Conservation (phyloP, 768 basidiomycete genomes). For the Imleria badia region DNA sequence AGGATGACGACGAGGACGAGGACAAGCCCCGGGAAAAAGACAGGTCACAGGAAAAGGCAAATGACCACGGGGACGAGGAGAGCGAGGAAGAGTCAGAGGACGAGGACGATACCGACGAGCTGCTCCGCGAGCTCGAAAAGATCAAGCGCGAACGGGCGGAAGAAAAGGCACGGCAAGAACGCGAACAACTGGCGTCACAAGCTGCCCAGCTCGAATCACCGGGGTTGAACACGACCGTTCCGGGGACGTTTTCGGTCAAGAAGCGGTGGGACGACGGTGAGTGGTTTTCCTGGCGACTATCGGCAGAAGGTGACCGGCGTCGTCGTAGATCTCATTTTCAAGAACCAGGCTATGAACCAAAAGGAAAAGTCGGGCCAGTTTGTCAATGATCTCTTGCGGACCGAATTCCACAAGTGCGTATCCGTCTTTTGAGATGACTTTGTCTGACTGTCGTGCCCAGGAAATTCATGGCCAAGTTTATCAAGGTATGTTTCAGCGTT, state of each 20-base stretch:
- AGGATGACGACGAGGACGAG: constrained; percentile 77
- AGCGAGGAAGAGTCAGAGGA: constrained; percentile 66
- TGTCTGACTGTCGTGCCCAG: constrained; percentile 37
- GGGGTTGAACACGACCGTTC: constrained; percentile 69
- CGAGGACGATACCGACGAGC: constrained; percentile 71
- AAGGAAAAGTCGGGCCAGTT: constrained; percentile 74
- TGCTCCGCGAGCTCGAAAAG: constrained; percentile 96
- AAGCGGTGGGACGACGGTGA: constrained; percentile 93
- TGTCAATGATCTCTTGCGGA: constrained; percentile 92
- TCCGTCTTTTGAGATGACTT: neutral
- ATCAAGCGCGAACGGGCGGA: constrained; percentile 95
- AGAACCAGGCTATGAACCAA: constrained; percentile 86
- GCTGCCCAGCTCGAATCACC: constrained; percentile 72
- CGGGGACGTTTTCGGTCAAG: constrained; percentile 89
- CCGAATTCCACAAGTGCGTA: constrained; percentile 89
- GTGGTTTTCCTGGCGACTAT: constrained; percentile 22
- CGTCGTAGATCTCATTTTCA: constrained; percentile 87
- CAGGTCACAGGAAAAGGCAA: constrained; percentile 36
- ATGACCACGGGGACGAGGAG: constrained; percentile 37
- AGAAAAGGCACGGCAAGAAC: constrained; percentile 82
- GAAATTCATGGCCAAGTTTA: constrained; percentile 92
- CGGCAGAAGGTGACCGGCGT: neutral
- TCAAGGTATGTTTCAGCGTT: constrained; percentile 54
- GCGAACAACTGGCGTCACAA: constrained; percentile 62
- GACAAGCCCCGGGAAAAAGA: constrained; percentile 34